Evolutionary conservation across 805 yeast genomes (phyloP).

Genomic region (Torulaspora indica): DNA sequence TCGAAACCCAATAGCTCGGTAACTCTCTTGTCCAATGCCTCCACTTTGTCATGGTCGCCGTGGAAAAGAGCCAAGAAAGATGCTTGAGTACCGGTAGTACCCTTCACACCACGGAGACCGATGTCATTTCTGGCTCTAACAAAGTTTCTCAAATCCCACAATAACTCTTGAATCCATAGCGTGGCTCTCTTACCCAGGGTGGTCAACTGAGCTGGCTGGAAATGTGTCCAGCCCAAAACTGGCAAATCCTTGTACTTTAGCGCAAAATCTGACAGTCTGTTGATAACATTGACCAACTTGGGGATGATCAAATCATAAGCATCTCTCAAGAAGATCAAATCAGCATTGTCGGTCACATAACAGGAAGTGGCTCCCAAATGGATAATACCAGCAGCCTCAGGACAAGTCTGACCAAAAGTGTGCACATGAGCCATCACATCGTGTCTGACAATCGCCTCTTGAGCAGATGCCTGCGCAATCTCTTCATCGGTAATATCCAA

Average conservation of each 20-base stretch:
- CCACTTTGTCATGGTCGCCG: constrained; percentile 96
- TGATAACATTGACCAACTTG: constrained; percentile 91
- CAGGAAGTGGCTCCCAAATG: constrained; percentile 98
- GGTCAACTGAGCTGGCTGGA: constrained; percentile 98
- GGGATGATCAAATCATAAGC: constrained; percentile 92
- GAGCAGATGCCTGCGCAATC: constrained; percentile 79
- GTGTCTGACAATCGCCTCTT: constrained; percentile 97
- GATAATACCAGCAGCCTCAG: constrained; percentile 95
- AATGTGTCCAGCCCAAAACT: constrained; percentile 98
- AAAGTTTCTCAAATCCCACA: constrained; percentile 97
- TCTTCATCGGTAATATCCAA: constrained; percentile 87
- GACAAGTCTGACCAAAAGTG: constrained; percentile 86
- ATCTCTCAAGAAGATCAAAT: constrained; percentile 90
- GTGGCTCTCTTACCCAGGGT: constrained; percentile 98
- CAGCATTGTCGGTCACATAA: constrained; percentile 97
- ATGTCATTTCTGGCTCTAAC: constrained; percentile 93
- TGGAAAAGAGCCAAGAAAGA: constrained; percentile 93
- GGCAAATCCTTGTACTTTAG: constrained; percentile 90
- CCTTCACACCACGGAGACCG: constrained; percentile 97
- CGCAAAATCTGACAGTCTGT: constrained; percentile 84
- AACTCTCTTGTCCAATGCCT: constrained; percentile 83
- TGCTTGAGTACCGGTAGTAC: constrained; percentile 98
- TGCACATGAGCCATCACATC: constrained; percentile 99
- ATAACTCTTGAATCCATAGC: constrained; percentile 92
- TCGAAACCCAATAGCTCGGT: constrained; percentile 91